Evolutionary conservation across 2,329 filamentous ascomycete species (phyloP).

Genomic region (Fusarium sp.): DNA sequence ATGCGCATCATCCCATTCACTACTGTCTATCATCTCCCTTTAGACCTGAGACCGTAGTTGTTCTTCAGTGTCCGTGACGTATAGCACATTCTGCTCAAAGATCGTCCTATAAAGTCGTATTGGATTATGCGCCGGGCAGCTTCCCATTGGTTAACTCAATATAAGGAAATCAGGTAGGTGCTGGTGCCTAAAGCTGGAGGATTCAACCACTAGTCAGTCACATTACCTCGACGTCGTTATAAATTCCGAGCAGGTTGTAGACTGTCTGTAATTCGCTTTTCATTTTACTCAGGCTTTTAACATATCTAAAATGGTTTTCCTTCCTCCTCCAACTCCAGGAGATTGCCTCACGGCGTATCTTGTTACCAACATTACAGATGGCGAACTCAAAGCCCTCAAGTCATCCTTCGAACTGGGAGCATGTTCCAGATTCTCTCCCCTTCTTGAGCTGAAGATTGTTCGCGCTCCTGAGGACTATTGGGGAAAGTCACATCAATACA

Average conservation of each 20-base stretch:
- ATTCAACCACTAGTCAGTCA: not conserved
- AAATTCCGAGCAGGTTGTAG: not conserved
- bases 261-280: not conserved
- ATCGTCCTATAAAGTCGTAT: no score
- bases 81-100: no score
- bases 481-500: constrained; percentile 7
- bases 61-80: no score
- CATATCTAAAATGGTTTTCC: not conserved
- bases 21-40: no score
- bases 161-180: not conserved
- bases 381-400: not conserved
- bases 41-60: no score
- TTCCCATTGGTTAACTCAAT: not conserved
- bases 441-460: constrained; percentile 2
- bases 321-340: not conserved
- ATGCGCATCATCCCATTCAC: no score
- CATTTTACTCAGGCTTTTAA: not conserved
- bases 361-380: not conserved
- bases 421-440: not conserved
- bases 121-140: no score
- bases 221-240: not conserved
- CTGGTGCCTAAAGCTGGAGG: not conserved
- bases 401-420: constrained; percentile 2
- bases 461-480: not conserved
- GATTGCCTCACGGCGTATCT: constrained; percentile 12